A percentile compares a stretch with the other conserved stretches of the same genome.
Evolutionary conservation across 495 filamentous ascomycete genomes (phyloP).

Genomic region (Penicillium waksmanii): DNA sequence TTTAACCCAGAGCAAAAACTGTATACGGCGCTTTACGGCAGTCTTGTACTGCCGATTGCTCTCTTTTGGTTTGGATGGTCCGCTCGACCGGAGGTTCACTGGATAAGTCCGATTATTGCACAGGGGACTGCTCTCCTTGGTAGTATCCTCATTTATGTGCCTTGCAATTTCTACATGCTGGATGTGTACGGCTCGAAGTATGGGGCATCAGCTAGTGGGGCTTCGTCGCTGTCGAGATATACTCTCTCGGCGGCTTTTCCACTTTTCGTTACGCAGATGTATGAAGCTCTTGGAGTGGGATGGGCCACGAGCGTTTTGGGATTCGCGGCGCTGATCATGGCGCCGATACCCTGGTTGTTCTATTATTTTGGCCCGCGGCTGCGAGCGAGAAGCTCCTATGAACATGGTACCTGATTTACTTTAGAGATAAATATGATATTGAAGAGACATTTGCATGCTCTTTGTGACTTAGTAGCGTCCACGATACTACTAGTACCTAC

Average conservation of each 20-base stretch:
- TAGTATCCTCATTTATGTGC: slow-evolving; percentile 21
- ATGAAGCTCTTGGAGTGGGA: slow-evolving; percentile 51
- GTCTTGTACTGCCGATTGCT: slow-evolving; percentile 48
- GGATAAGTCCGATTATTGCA: slow-evolving; percentile 53
- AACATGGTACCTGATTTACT: background rate
- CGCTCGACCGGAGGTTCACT: slow-evolving; percentile 44
- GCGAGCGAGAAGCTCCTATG: background rate
- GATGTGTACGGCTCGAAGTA: slow-evolving; percentile 61
- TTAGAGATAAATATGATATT: too few species aligned
- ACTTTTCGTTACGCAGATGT: slow-evolving; percentile 58
- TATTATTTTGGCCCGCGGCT: slow-evolving; percentile 13
- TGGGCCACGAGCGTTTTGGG: slow-evolving; percentile 57
- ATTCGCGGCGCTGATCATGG: slow-evolving; percentile 41
- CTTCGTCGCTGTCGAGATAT: slow-evolving; percentile 65
- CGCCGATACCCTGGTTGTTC: slow-evolving; percentile 44
- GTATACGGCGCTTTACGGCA: slow-evolving; percentile 45
- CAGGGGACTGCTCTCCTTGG: slow-evolving; percentile 17
- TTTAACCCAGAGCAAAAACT: slow-evolving; percentile 45
- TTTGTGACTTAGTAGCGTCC: too few species aligned
- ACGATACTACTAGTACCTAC: too few species aligned
- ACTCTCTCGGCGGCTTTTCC: slow-evolving; percentile 65
- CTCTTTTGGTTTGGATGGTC: slow-evolving; percentile 58
- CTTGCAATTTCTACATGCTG: slow-evolving; percentile 50
- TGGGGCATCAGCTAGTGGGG: slow-evolving; percentile 63
- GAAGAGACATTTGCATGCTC: too few species aligned